Evolutionary conservation across 228 moss, liverwort and hornwort genomes (phyloP), one percentile per base, ranked within the genome.

Genomic region (Sphagnum fallax): DNA sequence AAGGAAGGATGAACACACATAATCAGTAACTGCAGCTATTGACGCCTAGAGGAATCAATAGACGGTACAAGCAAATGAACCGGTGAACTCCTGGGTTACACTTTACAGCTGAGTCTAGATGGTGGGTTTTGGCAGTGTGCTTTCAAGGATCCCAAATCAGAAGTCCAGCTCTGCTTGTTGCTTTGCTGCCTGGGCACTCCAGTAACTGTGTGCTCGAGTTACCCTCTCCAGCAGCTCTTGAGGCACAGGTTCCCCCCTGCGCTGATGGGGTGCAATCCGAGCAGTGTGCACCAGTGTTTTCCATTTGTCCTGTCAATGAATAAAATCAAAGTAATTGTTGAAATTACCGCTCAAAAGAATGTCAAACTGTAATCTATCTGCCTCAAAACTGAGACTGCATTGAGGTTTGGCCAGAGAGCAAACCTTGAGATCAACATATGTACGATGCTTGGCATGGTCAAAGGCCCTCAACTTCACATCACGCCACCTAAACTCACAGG

Each of bases 401-500:
- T 32, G 32, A 32, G 32, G 32, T 32, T 32, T 32, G 32, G 32
- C 32, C 32, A 61, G 55, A 52, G 10, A 62, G 5, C 67, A 65
- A 51, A 96, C 96, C 93, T 96, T 96, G 53, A 96, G 71, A 83
- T 96, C 96, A 53, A 96, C 96, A 68, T 96, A 96, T 5, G 96
- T 96, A 74, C 96, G 83, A 65, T 96, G 93, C 80, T 96, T 96
- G 47, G 96, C 96, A 77, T 96, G 96, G 65, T 96, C 96, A 72
- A 96, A 96, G 55, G 96, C 93, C 65, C 91, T 88, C 70, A 96
- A 72, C 69, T 96, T 96, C 69, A 96, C 96, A 62, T 96, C 96
- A 57, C 96, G 96, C 96, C 96, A 96, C 76, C 95, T 96, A 83
- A n/a, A 76, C 52, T 16, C 4, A 32, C 15, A 47, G 10, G 55